Conservation (phyloP, 345 rosid species). For the Geranium rotundifolium region DNA sequence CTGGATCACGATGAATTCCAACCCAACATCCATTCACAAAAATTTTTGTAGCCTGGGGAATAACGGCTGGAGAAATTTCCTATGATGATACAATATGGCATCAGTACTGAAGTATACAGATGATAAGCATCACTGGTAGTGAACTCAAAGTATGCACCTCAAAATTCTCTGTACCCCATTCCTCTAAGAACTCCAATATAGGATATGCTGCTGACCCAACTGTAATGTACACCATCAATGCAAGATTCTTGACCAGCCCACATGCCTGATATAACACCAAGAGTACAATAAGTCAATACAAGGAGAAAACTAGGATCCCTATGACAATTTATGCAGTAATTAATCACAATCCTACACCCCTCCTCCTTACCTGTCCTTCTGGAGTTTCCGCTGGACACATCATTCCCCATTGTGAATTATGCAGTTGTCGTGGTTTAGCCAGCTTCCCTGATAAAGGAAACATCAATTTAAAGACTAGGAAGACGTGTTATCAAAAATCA, state of each 20-base stretch:
- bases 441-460: slow-evolving; percentile 56
- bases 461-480: slow-evolving; percentile 4
- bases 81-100: slow-evolving; percentile 15
- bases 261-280: slow-evolving; percentile 51
- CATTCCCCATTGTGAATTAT: slow-evolving; percentile 99
- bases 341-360: too few relatives aligned
- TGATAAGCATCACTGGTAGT: background rate
- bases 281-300: background rate
- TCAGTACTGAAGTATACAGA: slow-evolving; percentile 4
- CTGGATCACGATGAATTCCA: slow-evolving; percentile 95
- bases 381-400: slow-evolving; percentile 99
- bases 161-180: slow-evolving; percentile 97
- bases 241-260: slow-evolving; percentile 93
- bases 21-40: slow-evolving; percentile 99
- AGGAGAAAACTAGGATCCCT: background rate
- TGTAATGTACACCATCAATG: slow-evolving; percentile 94
- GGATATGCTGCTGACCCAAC: slow-evolving; percentile 97
- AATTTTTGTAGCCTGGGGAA: slow-evolving; percentile 89
- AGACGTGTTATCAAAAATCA: background rate
- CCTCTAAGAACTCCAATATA: slow-evolving; percentile 82
- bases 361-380: slow-evolving; percentile 96
- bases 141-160: slow-evolving; percentile 43
- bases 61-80: slow-evolving; percentile 97
- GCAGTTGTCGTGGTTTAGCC: slow-evolving; percentile 97
- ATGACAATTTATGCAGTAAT: background rate